These are phyloP conservation scores for Aspergillus pseudotamarii DNA, from an alignment of 2,329 filamentous ascomycete genomes.

Conservation along the genomic window DNA sequence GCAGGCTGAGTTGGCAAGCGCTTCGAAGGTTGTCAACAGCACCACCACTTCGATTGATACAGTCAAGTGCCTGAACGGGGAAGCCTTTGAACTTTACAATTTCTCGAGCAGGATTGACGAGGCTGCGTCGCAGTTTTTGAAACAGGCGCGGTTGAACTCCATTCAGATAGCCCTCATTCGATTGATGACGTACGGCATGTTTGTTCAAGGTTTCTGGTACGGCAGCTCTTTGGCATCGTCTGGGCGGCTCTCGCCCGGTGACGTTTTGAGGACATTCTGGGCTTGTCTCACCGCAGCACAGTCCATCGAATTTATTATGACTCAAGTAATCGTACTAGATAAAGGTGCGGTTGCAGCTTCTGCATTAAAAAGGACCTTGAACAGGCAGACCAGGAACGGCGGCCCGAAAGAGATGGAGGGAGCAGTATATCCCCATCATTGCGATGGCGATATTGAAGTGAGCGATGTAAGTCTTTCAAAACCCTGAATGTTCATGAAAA, in stretches of 20 bases:
- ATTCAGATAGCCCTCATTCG: conserved; percentile 73
- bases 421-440: conserved; percentile 43
- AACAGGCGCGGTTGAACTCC: conserved; percentile 70
- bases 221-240: conserved; percentile 69
- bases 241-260: conserved; percentile 61
- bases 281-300: conserved; percentile 76
- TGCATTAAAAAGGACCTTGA: conserved; percentile 57
- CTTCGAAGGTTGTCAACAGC: conserved; percentile 71
- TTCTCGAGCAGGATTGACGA: conserved; percentile 62
- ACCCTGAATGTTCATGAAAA: neutral
- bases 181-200: conserved; percentile 75
- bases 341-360: conserved; percentile 77
- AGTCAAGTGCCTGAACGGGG: conserved; percentile 83
- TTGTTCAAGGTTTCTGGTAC: conserved; percentile 90
- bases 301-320: conserved; percentile 71
- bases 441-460: conserved; percentile 70
- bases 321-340: conserved; percentile 74
- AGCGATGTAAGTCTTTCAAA: conserved; percentile 55
- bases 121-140: conserved; percentile 65
- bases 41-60: conserved; percentile 76
- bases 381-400: conserved; percentile 25
- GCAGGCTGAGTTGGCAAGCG: conserved; percentile 66
- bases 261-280: conserved; percentile 84
- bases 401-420: conserved; percentile 32
- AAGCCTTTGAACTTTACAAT: conserved; percentile 67